Base-by-base conservation (phyloP, 345 rosid species). In the Arabis alpina region DNA sequence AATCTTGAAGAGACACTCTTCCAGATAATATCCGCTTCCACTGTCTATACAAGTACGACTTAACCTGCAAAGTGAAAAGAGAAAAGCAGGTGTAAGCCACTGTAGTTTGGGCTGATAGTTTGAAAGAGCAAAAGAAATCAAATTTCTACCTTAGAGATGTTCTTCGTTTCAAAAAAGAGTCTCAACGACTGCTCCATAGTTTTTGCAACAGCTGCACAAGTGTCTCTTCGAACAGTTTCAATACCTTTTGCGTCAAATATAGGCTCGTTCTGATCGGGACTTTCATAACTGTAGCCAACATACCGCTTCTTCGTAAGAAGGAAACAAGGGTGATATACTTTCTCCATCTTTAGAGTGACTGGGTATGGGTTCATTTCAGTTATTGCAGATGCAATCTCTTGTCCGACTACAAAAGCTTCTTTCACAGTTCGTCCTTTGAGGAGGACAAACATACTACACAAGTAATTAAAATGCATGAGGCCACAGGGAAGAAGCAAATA, bases 221-320 rank as follows among this genome's bases (percentile, higher is more conserved):
- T 85, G 80, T 93, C 98, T 77, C 98, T 81, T 24, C 98, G 88
- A 70, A 93, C 98, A 66, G 98, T 91, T 81, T 93, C 98, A 28
- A 91, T 91, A 48, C 98, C 98, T 80, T 91, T 93, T 70, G 98
- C 98, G 81, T 93, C 98, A 84, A 87, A 91, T 8, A 73, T 41
- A 60, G 97, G 98, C 74, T 85, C 79, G 8, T 27, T 63, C 82
- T 93, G 96, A 73, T 87, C 84, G 9, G 85, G 81, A 76, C 76
- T 89, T 81, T 89, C 98, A 45, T 87, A 93, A 74, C 97, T 93
- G 80, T 91, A 91, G 43, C 98, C 98, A 47, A 91, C 98, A 76
- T 91, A 91, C 2, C 97, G 92, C 76, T 93, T 93, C 88, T 93
- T 93, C 10, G 96, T 89, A 50, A 93, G 91, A 61, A 93, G 97